Base-by-base conservation (phyloP, 2,329 filamentous ascomycete species). In the Huntiella moniliformis region DNA sequence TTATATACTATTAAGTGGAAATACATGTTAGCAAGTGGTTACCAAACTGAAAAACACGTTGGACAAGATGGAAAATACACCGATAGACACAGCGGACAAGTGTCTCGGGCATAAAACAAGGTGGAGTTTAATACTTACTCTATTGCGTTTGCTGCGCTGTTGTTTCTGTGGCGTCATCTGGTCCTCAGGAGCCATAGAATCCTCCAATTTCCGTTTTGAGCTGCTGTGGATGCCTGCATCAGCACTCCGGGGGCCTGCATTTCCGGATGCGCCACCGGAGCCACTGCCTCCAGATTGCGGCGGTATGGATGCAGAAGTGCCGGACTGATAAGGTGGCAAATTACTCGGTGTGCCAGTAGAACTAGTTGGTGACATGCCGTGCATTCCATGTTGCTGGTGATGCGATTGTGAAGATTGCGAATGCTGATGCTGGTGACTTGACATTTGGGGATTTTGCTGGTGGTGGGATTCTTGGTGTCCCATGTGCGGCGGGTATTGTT, bases 141-240 rank as follows among this genome's bases (percentile, higher is more conserved):
- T 61, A 52, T 76, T 77, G 49, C 73, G 67, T 56, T 76, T 77
- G 57, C 70, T 74, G 53, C 72, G 61, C 58, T 72, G 71, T 60
- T 71, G 68, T 57, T 68, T 71, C 13, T 58, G 54, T 11, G 52
- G 50, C 13, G 51, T 52, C 11, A 53, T 53, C 1, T 60, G 64
- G 35, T 68, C 67, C 34, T 66, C 64, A 7, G 63, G 56, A 12
- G 60, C 60, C n/a, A 12, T 28, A 41, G 39, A 44, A 57, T 63
- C 50, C n/a, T 49, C 46, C 3, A 48, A 38, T 44, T 60, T 61
- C 33, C 61, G 56, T 55, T 64, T 64, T 28, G 50, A 42, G 37
- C 52, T 28, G 33, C 22, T 28, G 22, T 28, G 22, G 22, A 37
- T 32, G 32, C 42, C 38, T 33, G 28, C 35, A 37, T 44, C 42